Evolutionary conservation across 1,139 yeast species (phyloP), one percentile per base, ranked within the genome.

Genomic region (Pichia inconspicua): DNA sequence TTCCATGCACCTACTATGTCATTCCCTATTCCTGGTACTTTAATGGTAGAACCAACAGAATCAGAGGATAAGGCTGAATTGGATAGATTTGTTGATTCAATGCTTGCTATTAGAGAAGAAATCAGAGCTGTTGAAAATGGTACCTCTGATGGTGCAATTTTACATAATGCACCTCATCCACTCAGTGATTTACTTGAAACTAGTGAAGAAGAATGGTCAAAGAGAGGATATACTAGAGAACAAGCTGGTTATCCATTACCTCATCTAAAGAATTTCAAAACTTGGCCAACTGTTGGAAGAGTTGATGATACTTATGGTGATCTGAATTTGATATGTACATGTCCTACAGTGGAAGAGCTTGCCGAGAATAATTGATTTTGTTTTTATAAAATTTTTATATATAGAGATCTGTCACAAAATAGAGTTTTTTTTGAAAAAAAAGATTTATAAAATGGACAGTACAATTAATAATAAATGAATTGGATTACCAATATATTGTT

Each of bases 1-100:
- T 92, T 92, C 82, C 98, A 92, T 67, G 97, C 97, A 0, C 98
- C 98, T 57, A 92, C 98, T 44, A 82, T 92, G 88, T 92, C 97
- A 1, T 92, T 94, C 86, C 98, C 98, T 25, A 96, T 92, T 47
- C 90, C 97, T 12, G 95, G 95, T 53, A 92, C 98, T 4, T 75
- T 92, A 58, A 92, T 92, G 98, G 82, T 92, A 56, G 98, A 92
- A 70, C 98, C 98, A 51, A 92, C 98, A 5, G 98, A 92, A 69
- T 83, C 94, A 25, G 98, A 92, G 70, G 82, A 88, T 63, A 70
- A 84, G 62, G 85, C 74, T 48, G 98, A 92, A 70, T 74, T 92
- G 57, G 94, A 92, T 68, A 77, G 97, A 61, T 92, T 92, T 68
- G 82, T 89, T 53, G 92, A 88, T 53, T 80, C 97, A 2, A 77